phyloP scores from a whole-genome alignment of 257 asterid genomes.

The Vinca minor region DNA sequence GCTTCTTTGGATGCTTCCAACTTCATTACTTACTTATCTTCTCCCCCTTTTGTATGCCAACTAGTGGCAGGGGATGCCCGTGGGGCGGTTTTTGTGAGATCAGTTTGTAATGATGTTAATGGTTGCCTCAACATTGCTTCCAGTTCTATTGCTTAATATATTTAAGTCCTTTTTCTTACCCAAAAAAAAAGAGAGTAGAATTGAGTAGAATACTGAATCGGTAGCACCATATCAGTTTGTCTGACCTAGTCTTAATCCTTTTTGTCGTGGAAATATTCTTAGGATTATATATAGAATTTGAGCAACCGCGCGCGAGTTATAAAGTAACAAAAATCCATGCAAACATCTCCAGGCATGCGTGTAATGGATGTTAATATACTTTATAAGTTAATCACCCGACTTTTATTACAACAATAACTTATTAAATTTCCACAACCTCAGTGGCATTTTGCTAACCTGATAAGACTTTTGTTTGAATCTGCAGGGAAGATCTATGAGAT shows the following conservation, averaged over 20 bases:
- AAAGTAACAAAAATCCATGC: background rate
- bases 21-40: too few relatives aligned
- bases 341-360: background rate
- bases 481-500: constrained; percentile 54
- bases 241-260: background rate
- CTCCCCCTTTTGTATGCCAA: too few relatives aligned
- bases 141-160: too few relatives aligned
- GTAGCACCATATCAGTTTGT: background rate
- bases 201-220: background rate
- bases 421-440: background rate
- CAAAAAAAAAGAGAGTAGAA: too few relatives aligned
- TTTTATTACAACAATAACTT: background rate
- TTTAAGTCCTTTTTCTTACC: too few relatives aligned
- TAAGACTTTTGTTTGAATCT: background rate
- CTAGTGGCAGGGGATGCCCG: too few relatives aligned
- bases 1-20: too few relatives aligned
- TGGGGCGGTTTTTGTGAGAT: too few relatives aligned
- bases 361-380: background rate
- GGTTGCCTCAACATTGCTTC: too few relatives aligned
- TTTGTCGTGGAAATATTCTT: background rate
- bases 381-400: background rate
- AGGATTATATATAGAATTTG: background rate
- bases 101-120: too few relatives aligned
- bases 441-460: background rate
- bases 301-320: background rate